Percentiles rank a stretch among this genome's conserved stretches.
These are phyloP conservation scores for Fusarium foetens DNA, from an alignment of 2,329 filamentous ascomycete species.

Conservation along the genomic window DNA sequence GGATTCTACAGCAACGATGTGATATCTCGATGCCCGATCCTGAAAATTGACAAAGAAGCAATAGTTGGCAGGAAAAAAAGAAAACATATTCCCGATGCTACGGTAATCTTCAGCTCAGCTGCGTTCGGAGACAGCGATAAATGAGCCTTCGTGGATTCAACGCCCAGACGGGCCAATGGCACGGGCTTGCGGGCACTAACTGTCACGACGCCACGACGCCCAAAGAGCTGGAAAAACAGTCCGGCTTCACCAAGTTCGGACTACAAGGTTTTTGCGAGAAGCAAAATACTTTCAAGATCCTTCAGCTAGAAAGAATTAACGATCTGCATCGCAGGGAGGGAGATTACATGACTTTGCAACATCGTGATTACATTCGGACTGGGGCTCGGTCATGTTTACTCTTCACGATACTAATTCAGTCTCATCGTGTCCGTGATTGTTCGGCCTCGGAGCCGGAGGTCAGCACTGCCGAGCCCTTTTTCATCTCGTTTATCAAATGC, in stretches of 20 bases:
- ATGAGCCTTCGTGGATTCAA: not conserved
- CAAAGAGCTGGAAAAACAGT: constrained; percentile 25
- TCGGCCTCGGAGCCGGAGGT: constrained; percentile 27
- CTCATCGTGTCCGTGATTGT: constrained; percentile 21
- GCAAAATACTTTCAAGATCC: not conserved
- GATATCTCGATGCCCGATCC: constrained; percentile 16
- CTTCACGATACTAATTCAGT: not conserved
- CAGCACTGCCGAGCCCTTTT: constrained; percentile 2
- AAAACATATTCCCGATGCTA: constrained; percentile 6
- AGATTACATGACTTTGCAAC: constrained; percentile 14
- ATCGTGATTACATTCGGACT: constrained; percentile 12
- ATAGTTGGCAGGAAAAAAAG: constrained; percentile 9
- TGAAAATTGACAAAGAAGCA: constrained; percentile 29
- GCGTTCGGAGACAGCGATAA: constrained; percentile 16
- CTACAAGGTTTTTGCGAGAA: not conserved
- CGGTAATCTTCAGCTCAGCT: constrained; percentile 16
- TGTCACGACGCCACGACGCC: constrained; percentile 26
- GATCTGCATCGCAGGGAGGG: constrained; percentile 18
- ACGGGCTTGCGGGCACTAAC: not conserved
- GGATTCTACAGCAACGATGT: constrained; percentile 11
- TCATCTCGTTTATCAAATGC: constrained; percentile 31
- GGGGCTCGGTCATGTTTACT: not conserved
- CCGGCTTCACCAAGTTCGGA: not conserved
- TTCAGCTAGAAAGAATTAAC: not conserved
- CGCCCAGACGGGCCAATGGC: constrained; percentile 11